phyloP scores from a whole-genome alignment of 108 stramenopile genomes.

The Cyclotella choctawhatcheeana region DNA sequence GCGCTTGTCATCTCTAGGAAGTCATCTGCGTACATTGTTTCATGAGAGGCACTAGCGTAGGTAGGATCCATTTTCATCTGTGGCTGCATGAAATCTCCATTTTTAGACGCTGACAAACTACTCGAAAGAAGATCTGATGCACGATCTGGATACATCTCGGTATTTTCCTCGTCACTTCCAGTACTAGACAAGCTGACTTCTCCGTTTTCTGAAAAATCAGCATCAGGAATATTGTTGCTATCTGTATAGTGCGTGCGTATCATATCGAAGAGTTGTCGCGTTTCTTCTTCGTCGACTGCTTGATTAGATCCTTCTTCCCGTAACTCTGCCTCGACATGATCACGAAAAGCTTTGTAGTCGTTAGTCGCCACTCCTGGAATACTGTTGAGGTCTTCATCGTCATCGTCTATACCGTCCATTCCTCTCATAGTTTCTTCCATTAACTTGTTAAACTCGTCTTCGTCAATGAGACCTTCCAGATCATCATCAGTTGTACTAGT shows the following conservation, averaged over 20 bases:
- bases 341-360: constrained; percentile 39
- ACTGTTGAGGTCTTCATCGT: constrained; percentile 36
- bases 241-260: constrained; percentile 53
- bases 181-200: no score
- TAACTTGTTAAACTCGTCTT: constrained; percentile 62
- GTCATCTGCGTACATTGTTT: constrained; percentile 53
- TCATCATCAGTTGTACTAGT: constrained; percentile 40
- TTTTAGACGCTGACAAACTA: not conserved
- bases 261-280: constrained; percentile 61
- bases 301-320: constrained; percentile 32
- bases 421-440: constrained; percentile 57
- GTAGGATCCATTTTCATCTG: constrained; percentile 5
- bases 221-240: constrained; percentile 9
- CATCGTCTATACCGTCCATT: constrained; percentile 44
- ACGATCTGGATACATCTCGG: no score
- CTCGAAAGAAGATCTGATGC: no score
- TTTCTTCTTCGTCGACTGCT: constrained; percentile 61
- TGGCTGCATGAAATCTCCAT: constrained; percentile 6
- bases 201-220: constrained; percentile 12
- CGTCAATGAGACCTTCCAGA: constrained; percentile 47
- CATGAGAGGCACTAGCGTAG: not conserved
- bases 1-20: constrained; percentile 44
- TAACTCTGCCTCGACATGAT: constrained; percentile 38
- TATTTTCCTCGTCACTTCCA: no score
- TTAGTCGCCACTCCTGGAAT: constrained; percentile 45